phyloP scores from a whole-genome alignment of 129 eudicot genomes.

The Flaveria ramosissima region DNA sequence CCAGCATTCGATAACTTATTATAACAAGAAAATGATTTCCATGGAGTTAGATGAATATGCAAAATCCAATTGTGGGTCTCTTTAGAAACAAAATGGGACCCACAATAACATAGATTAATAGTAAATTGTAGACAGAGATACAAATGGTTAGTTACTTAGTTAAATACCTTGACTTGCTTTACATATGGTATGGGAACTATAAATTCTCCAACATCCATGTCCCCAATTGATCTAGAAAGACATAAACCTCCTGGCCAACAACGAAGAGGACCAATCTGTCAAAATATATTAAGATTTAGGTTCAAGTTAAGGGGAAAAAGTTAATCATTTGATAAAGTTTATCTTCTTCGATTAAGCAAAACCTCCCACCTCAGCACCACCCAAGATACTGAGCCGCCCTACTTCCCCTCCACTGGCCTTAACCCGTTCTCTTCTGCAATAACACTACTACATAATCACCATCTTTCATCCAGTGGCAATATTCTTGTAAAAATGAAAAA shows the following conservation, averaged over 20 bases:
- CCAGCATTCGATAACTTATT: conserved; percentile 74
- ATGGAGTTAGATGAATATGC: neutral
- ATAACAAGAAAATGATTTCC: neutral
- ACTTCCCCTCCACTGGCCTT: conserved; percentile 96
- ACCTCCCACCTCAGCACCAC: conserved; percentile 70
- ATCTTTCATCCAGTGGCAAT: conserved; percentile 4
- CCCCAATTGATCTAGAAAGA: conserved; percentile 96
- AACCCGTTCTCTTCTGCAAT: conserved; percentile 82
- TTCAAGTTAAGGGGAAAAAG: neutral
- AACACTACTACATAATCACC: conserved; percentile 16
- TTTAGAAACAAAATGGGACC: neutral
- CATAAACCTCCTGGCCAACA: conserved; percentile 99
- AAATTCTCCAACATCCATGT: conserved; percentile 94
- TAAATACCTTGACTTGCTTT: conserved; percentile 86
- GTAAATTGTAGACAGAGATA: neutral
- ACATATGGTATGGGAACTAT: conserved; percentile 93
- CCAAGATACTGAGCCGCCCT: conserved; percentile 80
- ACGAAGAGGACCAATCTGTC: conserved; percentile 91
- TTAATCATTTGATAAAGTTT: neutral
- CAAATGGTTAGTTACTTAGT: neutral
- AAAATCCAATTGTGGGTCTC: conserved; percentile 1
- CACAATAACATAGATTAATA: neutral
- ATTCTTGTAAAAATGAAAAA: neutral
- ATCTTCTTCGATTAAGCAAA: neutral
- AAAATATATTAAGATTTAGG: conserved; percentile 8